phyloP scores from a whole-genome alignment of 2,329 filamentous ascomycete genomes.

The Didymosphaeria variabile region DNA sequence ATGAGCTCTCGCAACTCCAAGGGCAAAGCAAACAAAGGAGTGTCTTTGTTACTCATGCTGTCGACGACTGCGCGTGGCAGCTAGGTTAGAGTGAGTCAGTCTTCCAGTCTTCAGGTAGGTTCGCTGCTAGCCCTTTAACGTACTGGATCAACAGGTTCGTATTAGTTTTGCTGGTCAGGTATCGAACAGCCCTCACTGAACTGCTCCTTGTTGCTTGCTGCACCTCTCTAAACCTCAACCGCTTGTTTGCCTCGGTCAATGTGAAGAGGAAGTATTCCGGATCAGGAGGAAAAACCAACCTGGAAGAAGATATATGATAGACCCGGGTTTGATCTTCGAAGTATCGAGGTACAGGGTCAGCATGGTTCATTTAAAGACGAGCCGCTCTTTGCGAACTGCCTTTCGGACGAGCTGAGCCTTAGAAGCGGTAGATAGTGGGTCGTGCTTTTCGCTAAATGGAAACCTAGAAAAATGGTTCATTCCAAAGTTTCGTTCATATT shows the following conservation, averaged over 20 bases:
- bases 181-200: background rate
- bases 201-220: background rate
- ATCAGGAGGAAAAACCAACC: background rate
- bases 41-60: slow-evolving; percentile 7
- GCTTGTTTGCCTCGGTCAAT: background rate
- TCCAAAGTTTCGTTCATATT: background rate
- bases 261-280: background rate
- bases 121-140: background rate
- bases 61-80: background rate
- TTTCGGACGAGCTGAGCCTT: too few species aligned
- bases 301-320: background rate
- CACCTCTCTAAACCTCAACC: background rate
- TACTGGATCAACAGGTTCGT: background rate
- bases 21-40: slow-evolving; percentile 32
- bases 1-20: slow-evolving; percentile 43
- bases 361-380: background rate
- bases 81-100: too few species aligned
- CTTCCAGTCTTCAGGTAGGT: background rate
- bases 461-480: background rate
- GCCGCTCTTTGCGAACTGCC: background rate
- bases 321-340: background rate
- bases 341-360: background rate
- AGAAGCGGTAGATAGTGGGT: background rate
- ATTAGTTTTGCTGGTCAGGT: background rate
- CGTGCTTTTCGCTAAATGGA: background rate